Evolutionary conservation across 306 rosid species (phyloP).

Genomic region (Pterocarpus santalinus): DNA sequence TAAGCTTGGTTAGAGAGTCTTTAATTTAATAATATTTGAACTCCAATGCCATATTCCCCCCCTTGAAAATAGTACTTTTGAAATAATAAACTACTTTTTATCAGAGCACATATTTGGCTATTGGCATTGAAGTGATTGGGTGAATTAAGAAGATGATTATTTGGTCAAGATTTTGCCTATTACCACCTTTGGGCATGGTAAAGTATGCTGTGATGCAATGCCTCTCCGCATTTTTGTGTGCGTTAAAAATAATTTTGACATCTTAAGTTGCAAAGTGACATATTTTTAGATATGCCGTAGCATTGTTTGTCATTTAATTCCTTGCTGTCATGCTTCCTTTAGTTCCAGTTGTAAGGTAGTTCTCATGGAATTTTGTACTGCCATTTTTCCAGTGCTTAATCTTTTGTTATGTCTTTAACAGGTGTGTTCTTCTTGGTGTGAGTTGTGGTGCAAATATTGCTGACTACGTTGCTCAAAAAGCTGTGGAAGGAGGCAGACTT

Average conservation of each 20-base stretch:
- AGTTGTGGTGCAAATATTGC: slow-evolving; percentile 98
- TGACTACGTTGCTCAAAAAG: slow-evolving; percentile 87
- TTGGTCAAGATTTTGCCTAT: slow-evolving; percentile 14
- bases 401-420: slow-evolving; percentile 44
- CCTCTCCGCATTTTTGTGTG: slow-evolving; percentile 20
- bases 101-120: slow-evolving; percentile 21
- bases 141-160: slow-evolving; percentile 22
- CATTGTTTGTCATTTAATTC: slow-evolving; percentile 25
- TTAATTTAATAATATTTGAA: neutral
- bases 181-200: neutral
- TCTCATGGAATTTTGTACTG: slow-evolving; percentile 1
- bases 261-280: slow-evolving; percentile 36
- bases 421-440: slow-evolving; percentile 94
- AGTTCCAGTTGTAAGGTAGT: slow-evolving; percentile 25
- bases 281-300: slow-evolving; percentile 20
- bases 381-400: slow-evolving; percentile 40
- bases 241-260: slow-evolving; percentile 20
- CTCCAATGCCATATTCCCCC: slow-evolving; percentile 11
- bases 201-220: slow-evolving; percentile 17
- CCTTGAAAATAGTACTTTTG: slow-evolving; percentile 6
- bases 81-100: neutral
- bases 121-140: neutral
- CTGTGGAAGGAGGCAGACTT: slow-evolving; percentile 84
- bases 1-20: slow-evolving; percentile 37
- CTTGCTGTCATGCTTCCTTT: slow-evolving; percentile 22